phyloP scores from a whole-genome alignment of 805 yeast genomes.

The Suhomyces kilbournensis region DNA sequence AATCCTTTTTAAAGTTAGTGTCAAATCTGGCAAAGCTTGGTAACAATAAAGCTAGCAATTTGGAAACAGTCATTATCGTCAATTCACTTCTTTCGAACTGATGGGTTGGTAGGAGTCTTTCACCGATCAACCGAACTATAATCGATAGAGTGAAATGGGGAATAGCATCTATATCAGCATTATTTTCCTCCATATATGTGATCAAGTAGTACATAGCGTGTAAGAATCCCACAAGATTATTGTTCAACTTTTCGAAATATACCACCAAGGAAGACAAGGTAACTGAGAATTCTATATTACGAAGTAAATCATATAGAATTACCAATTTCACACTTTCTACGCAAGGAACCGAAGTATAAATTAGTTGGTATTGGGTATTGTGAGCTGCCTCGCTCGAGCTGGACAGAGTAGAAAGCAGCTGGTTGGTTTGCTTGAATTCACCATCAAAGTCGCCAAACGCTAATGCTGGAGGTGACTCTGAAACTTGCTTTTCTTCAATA shows the following conservation, averaged over 20 bases:
- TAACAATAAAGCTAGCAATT: constrained; percentile 22
- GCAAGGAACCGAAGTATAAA: background rate
- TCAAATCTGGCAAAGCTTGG: constrained; percentile 24
- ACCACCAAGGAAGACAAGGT: background rate
- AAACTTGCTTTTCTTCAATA: background rate
- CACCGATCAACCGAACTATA: constrained; percentile 30
- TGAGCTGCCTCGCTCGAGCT: background rate
- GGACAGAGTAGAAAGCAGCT: background rate
- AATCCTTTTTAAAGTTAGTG: constrained; percentile 36
- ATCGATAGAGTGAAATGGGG: constrained; percentile 6
- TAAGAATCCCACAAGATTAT: constrained; percentile 2
- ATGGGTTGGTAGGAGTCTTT: constrained; percentile 24
- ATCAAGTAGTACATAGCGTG: constrained; percentile 3
- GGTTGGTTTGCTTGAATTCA: constrained; percentile 6
- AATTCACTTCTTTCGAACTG: constrained; percentile 40
- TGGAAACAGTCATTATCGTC: constrained; percentile 32
- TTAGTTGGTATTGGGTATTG: background rate
- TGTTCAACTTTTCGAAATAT: background rate
- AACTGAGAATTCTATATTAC: background rate
- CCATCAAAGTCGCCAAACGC: constrained; percentile 6
- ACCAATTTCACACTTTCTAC: background rate
- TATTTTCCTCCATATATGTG: background rate
- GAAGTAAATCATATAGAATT: background rate
- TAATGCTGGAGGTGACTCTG: background rate
- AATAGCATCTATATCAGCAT: background rate